Percentiles rank a stretch among this genome's conserved stretches.
phyloP scores from a whole-genome alignment of 176 grass and related monocot species.

The Raddia distichophylla region DNA sequence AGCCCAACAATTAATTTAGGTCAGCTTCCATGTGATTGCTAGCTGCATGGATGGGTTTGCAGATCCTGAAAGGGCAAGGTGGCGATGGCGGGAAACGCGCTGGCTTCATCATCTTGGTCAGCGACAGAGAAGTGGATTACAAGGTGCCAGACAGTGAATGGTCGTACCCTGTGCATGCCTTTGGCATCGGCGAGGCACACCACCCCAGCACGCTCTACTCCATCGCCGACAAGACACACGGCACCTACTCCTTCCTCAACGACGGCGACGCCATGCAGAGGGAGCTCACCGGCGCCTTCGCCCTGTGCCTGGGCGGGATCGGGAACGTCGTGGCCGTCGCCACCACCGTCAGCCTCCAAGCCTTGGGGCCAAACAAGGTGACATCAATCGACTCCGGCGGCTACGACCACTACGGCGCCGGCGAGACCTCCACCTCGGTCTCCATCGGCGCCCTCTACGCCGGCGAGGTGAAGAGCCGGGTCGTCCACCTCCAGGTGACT shows the following conservation, averaged over 20 bases:
- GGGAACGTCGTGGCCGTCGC: background rate
- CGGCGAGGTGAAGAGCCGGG: slow-evolving; percentile 1
- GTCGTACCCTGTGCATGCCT: background rate
- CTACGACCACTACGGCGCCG: background rate
- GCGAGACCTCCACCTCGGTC: background rate
- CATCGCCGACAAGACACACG: background rate
- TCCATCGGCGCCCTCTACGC: background rate
- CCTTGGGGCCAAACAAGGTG: background rate
- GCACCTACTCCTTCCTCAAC: slow-evolving; percentile 30
- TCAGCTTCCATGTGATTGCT: too few species aligned
- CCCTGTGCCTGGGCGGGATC: background rate
- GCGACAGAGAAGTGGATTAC: background rate
- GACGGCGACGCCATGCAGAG: background rate
- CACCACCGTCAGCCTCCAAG: background rate
- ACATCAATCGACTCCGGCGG: background rate
- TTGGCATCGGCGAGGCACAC: background rate
- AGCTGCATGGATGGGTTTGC: background rate
- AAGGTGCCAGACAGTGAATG: background rate
- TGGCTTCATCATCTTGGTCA: background rate
- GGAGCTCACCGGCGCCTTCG: background rate
- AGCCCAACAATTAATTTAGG: too few species aligned
- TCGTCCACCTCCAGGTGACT: background rate
- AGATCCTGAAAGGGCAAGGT: background rate
- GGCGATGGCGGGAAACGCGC: background rate
- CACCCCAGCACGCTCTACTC: background rate